Evolutionary conservation across 345 rosid species (phyloP), one percentile per base, ranked within the genome.

Genomic region (Raphanus raphanistrum): DNA sequence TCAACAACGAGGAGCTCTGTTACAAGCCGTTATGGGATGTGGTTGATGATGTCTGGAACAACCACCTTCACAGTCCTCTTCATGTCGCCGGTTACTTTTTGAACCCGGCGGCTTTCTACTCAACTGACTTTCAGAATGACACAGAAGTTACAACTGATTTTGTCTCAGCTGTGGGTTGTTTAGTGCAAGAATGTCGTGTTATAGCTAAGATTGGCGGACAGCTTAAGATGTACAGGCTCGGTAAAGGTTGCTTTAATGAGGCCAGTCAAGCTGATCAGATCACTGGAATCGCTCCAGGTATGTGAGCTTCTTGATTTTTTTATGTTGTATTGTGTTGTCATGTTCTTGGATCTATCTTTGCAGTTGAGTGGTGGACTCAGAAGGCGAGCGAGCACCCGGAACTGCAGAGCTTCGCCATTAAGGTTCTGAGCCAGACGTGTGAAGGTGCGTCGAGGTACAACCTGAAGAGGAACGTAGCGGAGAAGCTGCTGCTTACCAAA

Each of bases 31-130:
- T 87, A 13, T 88, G 91, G 90, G 45, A 80, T 71, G 79, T 78
- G 36, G 84, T 91, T 8, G 92, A 91, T 70, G 90, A 88, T 75
- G 85, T 88, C 2, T 90, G 91, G 91, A 66, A 84, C 27, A 70
- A 58, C 0, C 60, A 82, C 65, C 86, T 91, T 27, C 87, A 86
- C 63, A 86, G 79, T 70, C 88, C 88, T 71, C 85, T 91, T 36
- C 97, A 89, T 83, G 90, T 83, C 35, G 86, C 92, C 8, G 94
- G 87, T 63, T 88, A 86, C 74, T 87, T 77, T 80, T 70, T 91
- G 58, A 88, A 91, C 76, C 92, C 97, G 2, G 55, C 72, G 21
- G 63, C 84, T 31, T 88, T 86, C 76, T 87, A 87, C 84, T 79
- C 90, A 16, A 68, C 76, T 57, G 84, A 82, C 25, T 88, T 91